Evolutionary conservation across 2,329 filamentous ascomycete genomes (phyloP).

Genomic region (Pseudopithomyces chartarum): DNA sequence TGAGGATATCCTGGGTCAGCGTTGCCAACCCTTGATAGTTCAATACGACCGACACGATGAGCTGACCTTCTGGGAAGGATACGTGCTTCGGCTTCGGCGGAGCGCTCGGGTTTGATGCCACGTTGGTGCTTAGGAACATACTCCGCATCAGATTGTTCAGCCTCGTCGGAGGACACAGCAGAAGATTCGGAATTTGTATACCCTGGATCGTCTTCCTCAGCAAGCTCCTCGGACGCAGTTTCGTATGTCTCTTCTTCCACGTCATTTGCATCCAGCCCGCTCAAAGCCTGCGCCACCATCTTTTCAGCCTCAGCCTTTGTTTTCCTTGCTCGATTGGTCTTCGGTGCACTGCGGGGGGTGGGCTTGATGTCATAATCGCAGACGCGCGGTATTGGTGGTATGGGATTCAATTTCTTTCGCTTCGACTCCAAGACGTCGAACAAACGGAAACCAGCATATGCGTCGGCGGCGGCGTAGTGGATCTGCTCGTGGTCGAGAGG

Average conservation of each 20-base stretch:
- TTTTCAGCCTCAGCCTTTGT: constrained; percentile 12
- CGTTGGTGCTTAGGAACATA: constrained; percentile 8
- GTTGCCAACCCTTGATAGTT: constrained; percentile 16
- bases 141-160: constrained; percentile 14
- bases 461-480: constrained; percentile 77
- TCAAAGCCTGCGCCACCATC: constrained; percentile 11
- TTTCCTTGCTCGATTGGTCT: constrained; percentile 10
- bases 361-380: constrained; percentile 64
- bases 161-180: constrained; percentile 4
- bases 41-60: constrained; percentile 27
- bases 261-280: constrained; percentile 14
- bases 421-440: constrained; percentile 73
- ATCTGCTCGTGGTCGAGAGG: constrained; percentile 68
- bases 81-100: neutral
- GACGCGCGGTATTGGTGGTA: constrained; percentile 71
- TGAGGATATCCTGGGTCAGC: constrained; percentile 25
- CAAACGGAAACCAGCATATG: constrained; percentile 80
- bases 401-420: constrained; percentile 68
- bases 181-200: constrained; percentile 13
- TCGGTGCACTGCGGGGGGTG: constrained; percentile 10
- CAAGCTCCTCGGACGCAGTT: constrained; percentile 35
- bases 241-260: constrained; percentile 42
- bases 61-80: neutral
- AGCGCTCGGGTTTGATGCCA: neutral
- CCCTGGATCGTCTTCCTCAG: constrained; percentile 29